Conservation (phyloP, 148 eudicot genomes). For the Euryodendron excelsum region DNA sequence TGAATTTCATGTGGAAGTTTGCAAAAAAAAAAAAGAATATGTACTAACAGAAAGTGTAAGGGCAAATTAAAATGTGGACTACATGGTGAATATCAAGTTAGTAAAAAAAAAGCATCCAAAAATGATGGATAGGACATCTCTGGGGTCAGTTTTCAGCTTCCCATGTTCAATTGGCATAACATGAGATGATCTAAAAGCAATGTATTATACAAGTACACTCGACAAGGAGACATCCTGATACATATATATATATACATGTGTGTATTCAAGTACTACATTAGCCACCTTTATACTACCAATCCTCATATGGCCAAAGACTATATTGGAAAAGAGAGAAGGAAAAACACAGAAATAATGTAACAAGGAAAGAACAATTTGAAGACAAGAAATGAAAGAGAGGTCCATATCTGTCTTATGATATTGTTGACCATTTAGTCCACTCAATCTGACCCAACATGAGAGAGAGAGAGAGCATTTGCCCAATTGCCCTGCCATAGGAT, state of each 20-base stretch:
- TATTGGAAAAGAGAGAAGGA: neutral
- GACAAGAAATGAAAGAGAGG: slow-evolving; percentile 71
- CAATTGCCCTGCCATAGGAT: slow-evolving; percentile 53
- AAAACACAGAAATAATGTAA: slow-evolving; percentile 10
- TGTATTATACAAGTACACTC: slow-evolving; percentile 15
- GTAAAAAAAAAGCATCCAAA: neutral
- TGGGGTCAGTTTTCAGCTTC: neutral
- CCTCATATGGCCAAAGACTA: slow-evolving; percentile 15
- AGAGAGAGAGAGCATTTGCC: slow-evolving; percentile 44
- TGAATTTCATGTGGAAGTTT: neutral
- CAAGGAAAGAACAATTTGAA: slow-evolving; percentile 33
- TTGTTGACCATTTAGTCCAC: slow-evolving; percentile 64
- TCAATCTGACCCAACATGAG: slow-evolving; percentile 41
- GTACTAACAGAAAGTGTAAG: neutral
- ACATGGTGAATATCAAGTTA: neutral
- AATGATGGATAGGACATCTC: neutral
- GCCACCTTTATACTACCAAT: slow-evolving; percentile 16
- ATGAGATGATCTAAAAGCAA: neutral
- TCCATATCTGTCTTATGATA: slow-evolving; percentile 58
- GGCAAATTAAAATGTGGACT: neutral
- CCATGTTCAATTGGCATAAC: neutral
- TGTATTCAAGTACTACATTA: slow-evolving; percentile 23
- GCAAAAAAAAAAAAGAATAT: neutral
- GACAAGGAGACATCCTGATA: slow-evolving; percentile 1
- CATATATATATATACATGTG: too few species aligned